A percentile compares a stretch with the other conserved stretches of the same genome.
Evolutionary conservation across 2,329 filamentous ascomycete species (phyloP).

Genomic region (Knufia fluminis): DNA sequence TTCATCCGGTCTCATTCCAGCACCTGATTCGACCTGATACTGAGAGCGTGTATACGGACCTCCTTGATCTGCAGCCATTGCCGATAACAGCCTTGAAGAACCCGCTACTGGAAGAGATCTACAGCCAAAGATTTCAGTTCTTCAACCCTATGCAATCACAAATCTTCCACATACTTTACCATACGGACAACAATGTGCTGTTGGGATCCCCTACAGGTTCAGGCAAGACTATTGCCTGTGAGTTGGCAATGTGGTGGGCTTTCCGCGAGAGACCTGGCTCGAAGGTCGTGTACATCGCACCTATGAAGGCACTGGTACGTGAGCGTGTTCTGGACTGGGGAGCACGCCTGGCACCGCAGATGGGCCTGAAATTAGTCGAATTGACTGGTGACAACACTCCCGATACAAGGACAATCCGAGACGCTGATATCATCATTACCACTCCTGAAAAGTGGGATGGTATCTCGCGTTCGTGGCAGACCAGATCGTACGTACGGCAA

Average conservation of each 20-base stretch:
- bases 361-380: conserved; percentile 87
- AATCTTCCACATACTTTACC: conserved; percentile 92
- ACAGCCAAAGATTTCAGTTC: conserved; percentile 79
- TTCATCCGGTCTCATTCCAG: conserved; percentile 91
- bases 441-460: conserved; percentile 99
- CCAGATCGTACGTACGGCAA: conserved; percentile 87
- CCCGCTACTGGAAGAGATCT: conserved; percentile 75
- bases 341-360: conserved; percentile 64
- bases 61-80: conserved; percentile 83
- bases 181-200: conserved; percentile 83
- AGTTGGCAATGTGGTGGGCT: conserved; percentile 99
- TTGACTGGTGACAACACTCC: conserved; percentile 97
- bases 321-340: conserved; percentile 96
- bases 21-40: conserved; percentile 96
- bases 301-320: conserved; percentile 96
- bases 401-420: conserved; percentile 86
- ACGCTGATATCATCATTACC: conserved; percentile 96
- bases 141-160: conserved; percentile 99
- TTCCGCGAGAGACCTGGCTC: conserved; percentile 89
- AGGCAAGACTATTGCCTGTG: conserved; percentile 92
- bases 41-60: conserved; percentile 91
- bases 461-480: conserved; percentile 98
- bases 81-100: conserved; percentile 83
- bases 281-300: conserved; percentile 97
- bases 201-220: conserved; percentile 93